phyloP scores from a whole-genome alignment of 2,329 filamentous ascomycete genomes.

The Xylaria sp. region DNA sequence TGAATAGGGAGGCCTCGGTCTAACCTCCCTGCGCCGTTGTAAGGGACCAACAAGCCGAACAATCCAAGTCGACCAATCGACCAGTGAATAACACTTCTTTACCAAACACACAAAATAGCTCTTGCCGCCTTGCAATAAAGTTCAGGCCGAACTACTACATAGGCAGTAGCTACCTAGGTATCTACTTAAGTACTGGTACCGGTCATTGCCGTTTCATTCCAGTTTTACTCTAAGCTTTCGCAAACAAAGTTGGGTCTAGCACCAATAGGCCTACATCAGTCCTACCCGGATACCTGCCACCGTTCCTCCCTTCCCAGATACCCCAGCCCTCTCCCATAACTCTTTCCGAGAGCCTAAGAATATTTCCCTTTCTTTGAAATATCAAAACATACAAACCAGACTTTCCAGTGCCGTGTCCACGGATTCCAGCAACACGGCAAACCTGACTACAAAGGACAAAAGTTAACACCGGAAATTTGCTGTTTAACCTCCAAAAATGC shows the following conservation, averaged over 20 bases:
- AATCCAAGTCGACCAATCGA: background rate
- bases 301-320: background rate
- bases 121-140: background rate
- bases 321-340: background rate
- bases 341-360: background rate
- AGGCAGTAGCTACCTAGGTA: background rate
- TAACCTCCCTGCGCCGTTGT: background rate
- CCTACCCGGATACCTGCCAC: background rate
- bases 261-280: background rate
- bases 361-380: conserved; percentile 9
- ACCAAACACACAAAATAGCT: background rate
- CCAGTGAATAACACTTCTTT: background rate
- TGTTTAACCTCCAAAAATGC: conserved; percentile 22
- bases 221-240: background rate
- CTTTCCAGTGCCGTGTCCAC: background rate
- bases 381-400: background rate
- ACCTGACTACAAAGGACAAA: background rate
- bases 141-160: background rate
- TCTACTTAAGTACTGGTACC: background rate
- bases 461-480: no score
- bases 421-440: background rate
- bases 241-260: conserved; percentile 23
- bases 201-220: background rate
- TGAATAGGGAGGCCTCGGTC: background rate
- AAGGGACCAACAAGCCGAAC: background rate